Evolutionary conservation across 164 flowering plant genomes (phyloP), one percentile per base, ranked within the genome.

Genomic region (Dillenia suffruticosa): DNA sequence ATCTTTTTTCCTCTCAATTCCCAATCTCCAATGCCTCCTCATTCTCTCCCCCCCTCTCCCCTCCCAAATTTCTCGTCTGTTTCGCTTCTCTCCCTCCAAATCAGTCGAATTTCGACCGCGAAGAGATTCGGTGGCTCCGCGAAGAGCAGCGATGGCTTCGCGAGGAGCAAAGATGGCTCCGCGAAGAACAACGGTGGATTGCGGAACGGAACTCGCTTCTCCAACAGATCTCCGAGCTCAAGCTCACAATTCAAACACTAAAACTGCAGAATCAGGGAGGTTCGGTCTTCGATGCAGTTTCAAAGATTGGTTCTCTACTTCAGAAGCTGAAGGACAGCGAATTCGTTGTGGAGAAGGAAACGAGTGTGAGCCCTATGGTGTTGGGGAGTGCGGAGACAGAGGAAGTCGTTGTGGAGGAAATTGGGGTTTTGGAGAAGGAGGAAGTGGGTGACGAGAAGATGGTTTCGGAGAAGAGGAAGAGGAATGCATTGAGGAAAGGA

Each of bases 151-250:
- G 84, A 24, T 92, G 98, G 96, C 67, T 79, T 17, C 77, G 90
- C 10, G 90, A 85, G 46, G 90, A 85, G 61, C 82, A 81, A 56
- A 70, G 90, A 1, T 85, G 90, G 90, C 69, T 84, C 1, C 81
- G 95, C 5, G 98, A 92, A 69, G 98, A 91, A 72, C 81, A 85
- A 63, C 78, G 97, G 9, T 91, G 97, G 97, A 63, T 80, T 48
- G 54, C 73, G 43, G 98, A 92, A 70, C 84, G 87, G 2, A 79
- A 84, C n/a, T 65, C 83, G 0, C 81, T 89, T 16, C 77, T 86
- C 47, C 59, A 59, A 5, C 77, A 88, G 57, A 82, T 92, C 47
- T 64, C 75, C 2, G 57, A 69, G 9, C 79, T 92, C 10, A 74
- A 77, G 63, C 80, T 79, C 59, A 69, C 53, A 57, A 78, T 89